Evolutionary conservation across 2,329 filamentous ascomycete species (phyloP), one percentile per base, ranked within the genome.

Genomic region (Cladosporium halotolerans): DNA sequence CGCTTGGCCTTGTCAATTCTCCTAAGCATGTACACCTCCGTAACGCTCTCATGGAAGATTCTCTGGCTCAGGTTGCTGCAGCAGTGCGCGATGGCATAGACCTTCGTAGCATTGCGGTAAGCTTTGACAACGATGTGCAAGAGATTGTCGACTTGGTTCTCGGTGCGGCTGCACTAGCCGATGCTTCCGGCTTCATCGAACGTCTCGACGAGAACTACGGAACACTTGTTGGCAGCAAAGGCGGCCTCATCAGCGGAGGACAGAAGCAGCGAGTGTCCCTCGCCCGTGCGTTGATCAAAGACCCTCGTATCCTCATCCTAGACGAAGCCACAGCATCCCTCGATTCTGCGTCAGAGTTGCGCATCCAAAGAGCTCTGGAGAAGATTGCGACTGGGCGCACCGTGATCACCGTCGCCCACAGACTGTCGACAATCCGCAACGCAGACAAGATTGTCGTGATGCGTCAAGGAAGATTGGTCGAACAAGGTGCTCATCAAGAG

Each of bases 121-220:
- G 68, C 67, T 10, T 56, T 2, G 62, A 68, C 33, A 55, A 62
- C 9, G 40, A 56, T 8, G 64, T 68, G n/a, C 57, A 65, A 16
- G 61, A 68, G 51, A 52, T 71, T 9, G 62, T 72, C 3, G 45
- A 62, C 19, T 59, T 68, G 38, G 68, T 68, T 4, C 71, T 69
- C 50, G 59, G 50, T 23, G 58, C 64, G n/a, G 61, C 62, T 23
- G 18, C 31, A 16, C 18, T 51, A 13, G 48, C 48, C 4, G 48
- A 51, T 9, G 48, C 48, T n/a, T 31, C 48, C 47, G 63, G 62
- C 10, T 86, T 83, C 62, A 82, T 82, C 58, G 69, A 73, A 41
- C 69, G 66, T 1, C 74, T 81, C 1, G 76, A 81, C 45, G 66
- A 76, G 60, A 72, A 76, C 36, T 66, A 75, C 8, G 74, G 72